Conservation (phyloP, 73 alveolate genomes). For the Paramecium caudatum region DNA sequence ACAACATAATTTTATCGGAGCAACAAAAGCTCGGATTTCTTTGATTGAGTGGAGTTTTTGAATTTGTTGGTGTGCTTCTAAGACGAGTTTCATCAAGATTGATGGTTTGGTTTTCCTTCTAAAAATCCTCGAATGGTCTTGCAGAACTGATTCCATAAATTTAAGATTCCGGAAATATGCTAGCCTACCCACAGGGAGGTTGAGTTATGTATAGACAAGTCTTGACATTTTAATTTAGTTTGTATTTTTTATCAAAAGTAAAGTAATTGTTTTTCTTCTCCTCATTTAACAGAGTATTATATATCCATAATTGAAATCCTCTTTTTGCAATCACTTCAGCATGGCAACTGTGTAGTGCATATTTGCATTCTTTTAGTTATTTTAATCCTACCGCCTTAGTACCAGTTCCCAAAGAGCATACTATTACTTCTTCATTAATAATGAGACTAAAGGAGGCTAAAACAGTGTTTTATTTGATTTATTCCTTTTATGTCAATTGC, state of each 20-base stretch:
- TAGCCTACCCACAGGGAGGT: slow-evolving; percentile 54
- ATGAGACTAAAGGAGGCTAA: neutral
- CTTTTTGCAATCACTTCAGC: slow-evolving; percentile 55
- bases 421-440: neutral
- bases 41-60: neutral
- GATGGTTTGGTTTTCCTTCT: neutral
- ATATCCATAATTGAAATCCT: slow-evolving; percentile 43
- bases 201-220: slow-evolving; percentile 9
- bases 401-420: slow-evolving; percentile 60
- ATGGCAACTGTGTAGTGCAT: slow-evolving; percentile 42
- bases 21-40: slow-evolving; percentile 56
- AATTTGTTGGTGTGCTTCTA: slow-evolving; percentile 28
- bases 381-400: slow-evolving; percentile 46
- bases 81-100: neutral
- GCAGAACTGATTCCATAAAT: slow-evolving; percentile 60
- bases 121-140: slow-evolving; percentile 37
- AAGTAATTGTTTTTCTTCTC: neutral
- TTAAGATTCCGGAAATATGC: slow-evolving; percentile 19
- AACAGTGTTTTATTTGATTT: neutral
- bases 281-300: neutral
- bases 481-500: slow-evolving; percentile 21
- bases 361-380: neutral
- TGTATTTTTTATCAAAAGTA: neutral
- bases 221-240: neutral
- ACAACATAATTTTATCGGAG: slow-evolving; percentile 29